Conservation (phyloP, 192 early-diverging fungal genomes). For the Backusella circina region DNA sequence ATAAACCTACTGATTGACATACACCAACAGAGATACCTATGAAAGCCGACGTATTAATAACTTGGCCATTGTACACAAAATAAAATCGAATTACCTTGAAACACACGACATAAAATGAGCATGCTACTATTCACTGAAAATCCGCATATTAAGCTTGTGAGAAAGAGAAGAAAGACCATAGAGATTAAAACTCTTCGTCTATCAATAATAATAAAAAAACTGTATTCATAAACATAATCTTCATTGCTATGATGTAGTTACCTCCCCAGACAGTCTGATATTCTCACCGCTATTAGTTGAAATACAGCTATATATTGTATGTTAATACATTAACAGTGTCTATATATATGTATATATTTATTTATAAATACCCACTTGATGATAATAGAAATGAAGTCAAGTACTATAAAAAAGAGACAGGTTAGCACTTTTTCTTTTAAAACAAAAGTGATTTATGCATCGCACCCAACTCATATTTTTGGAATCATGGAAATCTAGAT, state of each 20-base stretch:
- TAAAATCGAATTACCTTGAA: not conserved
- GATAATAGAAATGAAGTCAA: not conserved
- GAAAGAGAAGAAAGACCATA: not conserved
- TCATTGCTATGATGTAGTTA: not conserved
- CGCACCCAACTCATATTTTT: conserved; percentile 1
- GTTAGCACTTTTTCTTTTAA: not conserved
- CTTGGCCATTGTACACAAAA: not conserved
- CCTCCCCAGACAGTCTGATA: not conserved
- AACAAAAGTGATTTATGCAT: not conserved
- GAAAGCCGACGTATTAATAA: not conserved
- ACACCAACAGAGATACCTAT: not conserved
- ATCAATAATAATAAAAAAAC: too few species aligned
- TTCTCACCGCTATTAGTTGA: not conserved
- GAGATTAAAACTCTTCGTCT: not conserved
- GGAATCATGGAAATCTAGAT: not conserved
- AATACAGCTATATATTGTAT: not conserved
- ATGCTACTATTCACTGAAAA: not conserved
- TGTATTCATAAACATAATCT: too few species aligned
- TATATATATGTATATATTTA: too few species aligned
- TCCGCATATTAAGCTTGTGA: not conserved
- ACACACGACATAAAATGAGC: not conserved
- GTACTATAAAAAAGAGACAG: not conserved
- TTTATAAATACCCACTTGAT: not conserved
- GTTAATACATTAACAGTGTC: not conserved
- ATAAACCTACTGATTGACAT: not conserved